phyloP scores from a whole-genome alignment of 768 basidiomycete genomes.

The Amanita fuliginea region DNA sequence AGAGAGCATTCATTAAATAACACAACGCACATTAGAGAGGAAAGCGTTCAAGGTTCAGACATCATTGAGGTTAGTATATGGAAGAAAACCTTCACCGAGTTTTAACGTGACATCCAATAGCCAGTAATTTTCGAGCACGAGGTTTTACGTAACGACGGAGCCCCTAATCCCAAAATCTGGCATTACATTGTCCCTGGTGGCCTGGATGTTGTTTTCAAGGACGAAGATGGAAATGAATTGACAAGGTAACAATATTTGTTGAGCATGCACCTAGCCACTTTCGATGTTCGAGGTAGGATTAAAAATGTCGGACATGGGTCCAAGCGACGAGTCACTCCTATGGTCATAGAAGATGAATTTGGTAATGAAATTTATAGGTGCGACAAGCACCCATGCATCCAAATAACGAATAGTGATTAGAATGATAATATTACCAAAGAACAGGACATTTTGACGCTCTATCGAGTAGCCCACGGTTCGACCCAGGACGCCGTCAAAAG shows the following conservation, averaged over 20 bases:
- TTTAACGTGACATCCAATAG: slow-evolving; percentile 7
- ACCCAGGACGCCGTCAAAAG: background rate
- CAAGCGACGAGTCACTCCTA: slow-evolving; percentile 22
- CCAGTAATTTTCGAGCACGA: slow-evolving; percentile 16
- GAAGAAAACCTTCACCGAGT: background rate
- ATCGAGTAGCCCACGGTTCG: background rate
- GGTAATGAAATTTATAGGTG: slow-evolving; percentile 52
- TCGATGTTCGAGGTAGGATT: slow-evolving; percentile 9
- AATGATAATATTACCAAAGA: background rate
- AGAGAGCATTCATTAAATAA: background rate
- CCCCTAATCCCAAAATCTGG: slow-evolving; percentile 23
- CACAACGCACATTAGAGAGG: background rate
- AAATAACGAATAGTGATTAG: background rate
- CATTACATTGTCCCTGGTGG: slow-evolving; percentile 59
- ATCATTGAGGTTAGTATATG: slow-evolving; percentile 12
- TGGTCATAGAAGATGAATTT: slow-evolving; percentile 47
- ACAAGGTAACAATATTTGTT: slow-evolving; percentile 31
- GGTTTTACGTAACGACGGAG: slow-evolving; percentile 14
- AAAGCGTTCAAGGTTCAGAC: slow-evolving; percentile 1
- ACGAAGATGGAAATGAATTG: slow-evolving; percentile 52
- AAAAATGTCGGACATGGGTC: slow-evolving; percentile 10
- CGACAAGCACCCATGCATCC: background rate
- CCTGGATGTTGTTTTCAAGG: slow-evolving; percentile 56
- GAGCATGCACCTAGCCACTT: background rate
- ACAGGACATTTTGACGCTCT: slow-evolving; percentile 3